These are phyloP conservation scores for Fraxinus quadrangulata DNA, from an alignment of 257 asterid genomes.

Conservation along the genomic window DNA sequence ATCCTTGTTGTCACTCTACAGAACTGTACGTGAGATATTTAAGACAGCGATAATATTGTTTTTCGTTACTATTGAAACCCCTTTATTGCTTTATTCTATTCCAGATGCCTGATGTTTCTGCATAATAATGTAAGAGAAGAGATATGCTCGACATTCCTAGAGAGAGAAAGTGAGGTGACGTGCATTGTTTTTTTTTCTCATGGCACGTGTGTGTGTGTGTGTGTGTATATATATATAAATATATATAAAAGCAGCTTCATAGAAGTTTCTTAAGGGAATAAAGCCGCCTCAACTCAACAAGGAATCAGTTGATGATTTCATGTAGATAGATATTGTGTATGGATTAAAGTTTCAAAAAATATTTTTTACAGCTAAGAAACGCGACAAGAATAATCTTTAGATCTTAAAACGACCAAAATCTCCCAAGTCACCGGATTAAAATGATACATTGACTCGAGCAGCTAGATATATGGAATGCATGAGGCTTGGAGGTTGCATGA, in stretches of 20 bases:
- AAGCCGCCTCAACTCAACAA: not conserved
- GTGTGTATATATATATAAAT: no score
- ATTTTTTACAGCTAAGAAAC: slow-evolving; percentile 14
- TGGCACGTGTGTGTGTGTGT: not conserved
- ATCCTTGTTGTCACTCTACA: no score
- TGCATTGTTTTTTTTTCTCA: not conserved
- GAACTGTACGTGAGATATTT: no score
- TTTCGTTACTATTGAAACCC: not conserved
- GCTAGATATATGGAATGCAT: no score
- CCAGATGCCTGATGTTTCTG: not conserved
- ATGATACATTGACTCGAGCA: no score
- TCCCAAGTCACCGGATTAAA: slow-evolving; percentile 33
- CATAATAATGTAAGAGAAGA: not conserved
- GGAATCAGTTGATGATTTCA: not conserved
- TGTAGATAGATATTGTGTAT: not conserved
- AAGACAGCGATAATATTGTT: not conserved
- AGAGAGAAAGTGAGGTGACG: not conserved
- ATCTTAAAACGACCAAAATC: slow-evolving; percentile 30
- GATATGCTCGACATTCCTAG: not conserved
- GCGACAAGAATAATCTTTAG: slow-evolving; percentile 42
- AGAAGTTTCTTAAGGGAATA: not conserved
- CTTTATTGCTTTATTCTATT: slow-evolving; percentile 8
- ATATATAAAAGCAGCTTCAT: not conserved
- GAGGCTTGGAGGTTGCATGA: no score
- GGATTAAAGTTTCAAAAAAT: slow-evolving; percentile 29